phyloP scores from a whole-genome alignment of 257 asterid species.

The Cinchona pubescens region DNA sequence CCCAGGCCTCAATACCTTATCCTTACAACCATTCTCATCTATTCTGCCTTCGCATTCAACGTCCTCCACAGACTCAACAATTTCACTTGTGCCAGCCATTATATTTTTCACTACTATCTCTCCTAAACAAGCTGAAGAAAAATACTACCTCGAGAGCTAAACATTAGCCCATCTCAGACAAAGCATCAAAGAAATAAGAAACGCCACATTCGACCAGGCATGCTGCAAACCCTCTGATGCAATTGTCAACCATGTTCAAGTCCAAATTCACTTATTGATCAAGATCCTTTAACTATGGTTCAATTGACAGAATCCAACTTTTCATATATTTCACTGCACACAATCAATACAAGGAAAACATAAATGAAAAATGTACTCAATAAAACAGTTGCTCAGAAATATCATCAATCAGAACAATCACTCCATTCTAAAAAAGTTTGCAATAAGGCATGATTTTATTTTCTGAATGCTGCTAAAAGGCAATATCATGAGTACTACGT shows the following conservation, averaged over 20 bases:
- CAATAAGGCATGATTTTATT: background rate
- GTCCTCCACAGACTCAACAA: slow-evolving; percentile 51
- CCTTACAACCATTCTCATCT: slow-evolving; percentile 25
- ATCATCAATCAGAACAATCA: background rate
- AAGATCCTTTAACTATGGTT: slow-evolving; percentile 17
- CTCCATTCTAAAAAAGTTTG: background rate
- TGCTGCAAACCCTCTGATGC: slow-evolving; percentile 14
- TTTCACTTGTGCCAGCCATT: slow-evolving; percentile 50
- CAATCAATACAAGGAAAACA: slow-evolving; percentile 4
- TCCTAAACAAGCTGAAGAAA: slow-evolving; percentile 7
- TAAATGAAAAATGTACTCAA: background rate
- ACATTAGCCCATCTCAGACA: slow-evolving; percentile 39
- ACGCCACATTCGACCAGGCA: slow-evolving; percentile 8
- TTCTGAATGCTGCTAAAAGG: background rate
- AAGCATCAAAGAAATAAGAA: slow-evolving; percentile 19
- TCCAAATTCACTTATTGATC: background rate
- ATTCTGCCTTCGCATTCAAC: slow-evolving; percentile 28
- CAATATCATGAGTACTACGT: background rate
- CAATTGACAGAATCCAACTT: slow-evolving; percentile 15
- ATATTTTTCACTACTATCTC: slow-evolving; percentile 31
- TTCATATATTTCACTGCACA: no score
- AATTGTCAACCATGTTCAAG: slow-evolving; percentile 25
- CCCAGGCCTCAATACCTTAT: slow-evolving; percentile 25
- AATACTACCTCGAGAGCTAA: slow-evolving; percentile 21
- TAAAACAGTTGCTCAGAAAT: background rate